Evolutionary conservation across 768 basidiomycete genomes (phyloP).

Genomic region (Phaeolepiota aurea): DNA sequence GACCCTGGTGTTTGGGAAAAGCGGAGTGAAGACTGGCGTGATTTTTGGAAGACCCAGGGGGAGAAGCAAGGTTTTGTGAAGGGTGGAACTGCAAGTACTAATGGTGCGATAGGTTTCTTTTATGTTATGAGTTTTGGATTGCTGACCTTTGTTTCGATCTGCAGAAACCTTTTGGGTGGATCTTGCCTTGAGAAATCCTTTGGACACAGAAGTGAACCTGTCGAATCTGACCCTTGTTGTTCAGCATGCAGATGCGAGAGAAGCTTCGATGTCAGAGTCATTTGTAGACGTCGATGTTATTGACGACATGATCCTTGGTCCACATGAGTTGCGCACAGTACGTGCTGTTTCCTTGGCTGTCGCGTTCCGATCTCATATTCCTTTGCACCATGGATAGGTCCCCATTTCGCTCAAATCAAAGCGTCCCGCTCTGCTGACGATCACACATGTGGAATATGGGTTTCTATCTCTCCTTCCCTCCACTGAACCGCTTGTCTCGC

Average conservation of each 20-base stretch:
- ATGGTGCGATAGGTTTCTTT: constrained; percentile 48
- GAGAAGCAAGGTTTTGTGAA: constrained; percentile 44
- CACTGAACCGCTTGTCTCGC: constrained; percentile 55
- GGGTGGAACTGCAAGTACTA: constrained; percentile 51
- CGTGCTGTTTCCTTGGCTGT: constrained; percentile 18
- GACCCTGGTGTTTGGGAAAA: constrained; percentile 47
- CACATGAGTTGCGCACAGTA: constrained; percentile 62
- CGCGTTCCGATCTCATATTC: too few species aligned
- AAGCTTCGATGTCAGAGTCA: constrained; percentile 20
- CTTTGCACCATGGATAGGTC: too few species aligned
- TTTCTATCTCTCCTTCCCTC: constrained; percentile 71
- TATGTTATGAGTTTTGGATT: background rate
- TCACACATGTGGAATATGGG: constrained; percentile 53
- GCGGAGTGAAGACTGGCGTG: constrained; percentile 58
- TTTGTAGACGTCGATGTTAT: constrained; percentile 52
- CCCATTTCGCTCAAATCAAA: constrained; percentile 53
- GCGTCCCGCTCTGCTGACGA: constrained; percentile 39
- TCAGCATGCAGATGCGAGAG: constrained; percentile 24
- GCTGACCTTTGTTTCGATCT: background rate
- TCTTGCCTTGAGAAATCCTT: constrained; percentile 58
- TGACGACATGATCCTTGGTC: constrained; percentile 49
- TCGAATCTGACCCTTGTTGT: constrained; percentile 52
- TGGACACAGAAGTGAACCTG: constrained; percentile 67
- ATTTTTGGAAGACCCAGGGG: constrained; percentile 49
- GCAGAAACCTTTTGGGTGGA: constrained; percentile 77